Conservation (phyloP, 805 yeast genomes). For the Yarrowia sp. region DNA sequence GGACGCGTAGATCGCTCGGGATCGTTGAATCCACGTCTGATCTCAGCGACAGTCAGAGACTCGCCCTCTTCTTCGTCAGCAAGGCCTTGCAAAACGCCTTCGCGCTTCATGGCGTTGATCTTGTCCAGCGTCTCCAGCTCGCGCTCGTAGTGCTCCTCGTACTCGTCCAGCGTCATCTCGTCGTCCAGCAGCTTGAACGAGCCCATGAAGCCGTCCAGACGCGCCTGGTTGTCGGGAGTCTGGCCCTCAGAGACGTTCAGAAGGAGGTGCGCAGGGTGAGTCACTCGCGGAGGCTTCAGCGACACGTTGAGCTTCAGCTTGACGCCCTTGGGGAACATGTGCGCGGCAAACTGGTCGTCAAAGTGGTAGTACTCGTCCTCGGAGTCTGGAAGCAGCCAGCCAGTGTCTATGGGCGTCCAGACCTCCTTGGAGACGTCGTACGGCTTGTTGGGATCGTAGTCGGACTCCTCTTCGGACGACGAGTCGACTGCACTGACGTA, state of each 20-base stretch:
- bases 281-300: conserved; percentile 44
- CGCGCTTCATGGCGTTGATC: conserved; percentile 49
- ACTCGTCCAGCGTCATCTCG: conserved; percentile 61
- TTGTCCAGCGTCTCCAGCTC: conserved; percentile 49
- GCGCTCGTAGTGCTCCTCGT: conserved; percentile 51
- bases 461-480: conserved; percentile 18
- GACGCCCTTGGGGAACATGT: conserved; percentile 21
- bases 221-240: conserved; percentile 44
- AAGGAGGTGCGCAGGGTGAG: conserved; percentile 58
- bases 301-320: conserved; percentile 28
- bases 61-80: conserved; percentile 17
- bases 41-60: conserved; percentile 15
- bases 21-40: conserved; percentile 46
- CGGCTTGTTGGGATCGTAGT: conserved; percentile 14
- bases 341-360: conserved; percentile 24
- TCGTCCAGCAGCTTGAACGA: conserved; percentile 62
- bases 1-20: conserved; percentile 46
- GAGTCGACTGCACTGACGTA: conserved; percentile 19
- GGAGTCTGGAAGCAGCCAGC: conserved; percentile 19
- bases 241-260: conserved; percentile 29
- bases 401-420: conserved; percentile 15
- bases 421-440: conserved; percentile 11
- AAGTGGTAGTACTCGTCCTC: conserved; percentile 25
- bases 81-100: conserved; percentile 33
- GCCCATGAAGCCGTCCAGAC: conserved; percentile 47